Conservation (phyloP, 257 asterid species). For the Ligustrum vulgare region DNA sequence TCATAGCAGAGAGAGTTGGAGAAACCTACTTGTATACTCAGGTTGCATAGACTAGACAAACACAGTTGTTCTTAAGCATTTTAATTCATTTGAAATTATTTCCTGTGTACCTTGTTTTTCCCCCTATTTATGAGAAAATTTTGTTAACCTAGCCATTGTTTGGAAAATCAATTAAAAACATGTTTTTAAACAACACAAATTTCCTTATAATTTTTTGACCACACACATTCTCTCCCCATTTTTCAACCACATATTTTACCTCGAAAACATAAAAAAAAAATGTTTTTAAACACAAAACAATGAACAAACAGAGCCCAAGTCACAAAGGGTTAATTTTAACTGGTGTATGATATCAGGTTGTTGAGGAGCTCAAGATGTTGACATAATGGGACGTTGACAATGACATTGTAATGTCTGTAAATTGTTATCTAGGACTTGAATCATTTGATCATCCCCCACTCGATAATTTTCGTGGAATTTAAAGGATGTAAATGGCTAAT, state of each 20-base stretch:
- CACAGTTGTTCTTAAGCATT: background rate
- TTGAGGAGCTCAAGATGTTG: background rate
- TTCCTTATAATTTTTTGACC: too few species aligned
- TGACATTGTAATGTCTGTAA: background rate
- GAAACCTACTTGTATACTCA: background rate
- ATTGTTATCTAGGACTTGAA: background rate
- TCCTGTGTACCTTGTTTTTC: background rate
- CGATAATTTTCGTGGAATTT: background rate
- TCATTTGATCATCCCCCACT: background rate
- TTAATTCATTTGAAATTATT: background rate
- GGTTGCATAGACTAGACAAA: background rate
- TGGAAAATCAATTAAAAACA: too few species aligned
- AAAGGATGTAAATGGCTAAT: background rate
- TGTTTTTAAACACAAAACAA: too few species aligned
- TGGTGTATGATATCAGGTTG: background rate
- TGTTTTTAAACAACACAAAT: too few species aligned
- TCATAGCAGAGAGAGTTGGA: background rate
- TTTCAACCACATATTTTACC: too few species aligned
- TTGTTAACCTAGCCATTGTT: background rate
- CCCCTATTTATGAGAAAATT: background rate
- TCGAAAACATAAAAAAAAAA: too few species aligned
- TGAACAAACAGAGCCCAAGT: too few species aligned
- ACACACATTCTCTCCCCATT: too few species aligned
- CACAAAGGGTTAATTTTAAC: background rate
- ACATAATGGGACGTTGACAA: background rate